Evolutionary conservation across 129 eudicot species (phyloP), one percentile per base, ranked within the genome.

Genomic region (Dittrichia graveolens): DNA sequence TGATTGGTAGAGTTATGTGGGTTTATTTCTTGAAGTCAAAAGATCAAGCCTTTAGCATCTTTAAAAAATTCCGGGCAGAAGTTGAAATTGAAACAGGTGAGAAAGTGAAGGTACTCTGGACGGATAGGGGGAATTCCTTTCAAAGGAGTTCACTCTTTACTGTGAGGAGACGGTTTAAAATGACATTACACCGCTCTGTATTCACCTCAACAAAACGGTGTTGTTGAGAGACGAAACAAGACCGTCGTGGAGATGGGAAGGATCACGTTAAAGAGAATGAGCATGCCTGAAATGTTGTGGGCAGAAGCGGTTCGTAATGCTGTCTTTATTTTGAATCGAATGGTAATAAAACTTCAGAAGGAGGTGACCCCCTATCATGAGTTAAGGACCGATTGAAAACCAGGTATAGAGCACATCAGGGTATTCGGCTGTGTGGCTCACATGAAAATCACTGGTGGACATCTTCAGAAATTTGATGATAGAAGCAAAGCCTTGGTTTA

Each of bases 61-160:
- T 58, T 3, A 58, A 58, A 10, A 4, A 9, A 1, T 58, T 58
- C 31, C 42, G 42, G 4, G 14, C 13, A 8, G 1, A 0, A 0
- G 63, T 58, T 4, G 63, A 58, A 58, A 58, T 3, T 24, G 2
- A 31, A 58, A 31, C 15, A 24, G 1, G 41, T 31, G 14, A 58
- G 4, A 31, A 9, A 10, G 0, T 16, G 9, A 34, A 58, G 9
- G 3, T n/a, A 0, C 12, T 58, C 3, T 0, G n/a, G n/a, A n/a
- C n/a, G n/a, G n/a, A n/a, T n/a, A n/a, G n/a, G n/a, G n/a, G 63
- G 63, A 34, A 31, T 58, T 58, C 63, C 4, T 58, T 4, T 58
- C 15, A 9, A 8, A 3, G 0, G 14, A 58, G 6, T 58, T 58
- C 15, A 9, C 42, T 1, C 8, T 3, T 47, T 58, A 58, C 6